Base-by-base conservation (phyloP, 176 grass and related monocot genomes). In the Oryza longistaminata region DNA sequence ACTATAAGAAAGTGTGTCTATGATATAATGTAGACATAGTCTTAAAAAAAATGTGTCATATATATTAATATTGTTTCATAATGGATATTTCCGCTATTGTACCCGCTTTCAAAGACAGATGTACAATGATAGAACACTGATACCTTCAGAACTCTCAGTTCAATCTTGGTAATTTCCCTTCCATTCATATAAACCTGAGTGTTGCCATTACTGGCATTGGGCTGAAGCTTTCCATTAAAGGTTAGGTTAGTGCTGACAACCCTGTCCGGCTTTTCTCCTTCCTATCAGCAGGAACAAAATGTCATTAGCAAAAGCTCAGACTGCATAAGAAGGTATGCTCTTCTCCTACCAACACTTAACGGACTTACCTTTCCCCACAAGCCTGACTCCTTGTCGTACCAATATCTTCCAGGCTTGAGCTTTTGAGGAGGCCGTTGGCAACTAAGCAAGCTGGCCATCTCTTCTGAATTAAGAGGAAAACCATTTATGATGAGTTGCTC, bases 381-480 rank as follows among this genome's bases (percentile, higher is more conserved):
- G 42, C 96, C 96, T 1, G 96, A 95, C 81, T 98, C 96, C 75
- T 98, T 98, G 78, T 98, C 96, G 75, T 98, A 98, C 96, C 96
- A 98, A 81, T 98, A 98, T 19, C 83, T 91, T n/a, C 96, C 96
- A 34, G 96, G 96, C 74, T 94, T 98, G 68, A 98, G 86, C 29
- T 95, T 98, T 64, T 88, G 76, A 19, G 96, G 96, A 40, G 96
- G 96, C 71, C 89, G 78, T 21, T 84, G 76, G 76, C 96, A 98
- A 37, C 93, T 95, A 45, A 95, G 81, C 86, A 98, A 84, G 25
- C 89, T 91, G 0, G 66, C 31, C 96, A 98, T 95, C 91, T 95
- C 93, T 15, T 98, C 91, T 0, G 78, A 73, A 8, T 82, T 70
- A 33, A 98, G 85, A 50, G 93, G 89, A 76, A 11, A 90, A 0